A percentile compares a stretch with the other conserved stretches of the same genome.
Evolutionary conservation across 2,329 filamentous ascomycete genomes (phyloP).

Genomic region (Ophiocordyceps australis): DNA sequence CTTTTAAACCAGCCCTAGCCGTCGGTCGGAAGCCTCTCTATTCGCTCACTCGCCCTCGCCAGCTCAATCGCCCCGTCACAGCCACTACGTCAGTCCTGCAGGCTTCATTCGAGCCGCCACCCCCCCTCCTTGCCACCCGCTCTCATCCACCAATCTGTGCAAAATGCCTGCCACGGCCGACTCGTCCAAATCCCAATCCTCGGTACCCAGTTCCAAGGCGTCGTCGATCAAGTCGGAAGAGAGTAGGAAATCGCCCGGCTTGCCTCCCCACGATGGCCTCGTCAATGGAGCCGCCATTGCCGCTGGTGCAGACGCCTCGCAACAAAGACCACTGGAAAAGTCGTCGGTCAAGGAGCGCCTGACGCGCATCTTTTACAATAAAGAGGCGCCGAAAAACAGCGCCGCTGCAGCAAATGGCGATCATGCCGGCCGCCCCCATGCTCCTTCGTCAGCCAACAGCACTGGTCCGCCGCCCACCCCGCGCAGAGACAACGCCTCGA

Average conservation of each 20-base stretch:
- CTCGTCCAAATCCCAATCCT: slow-evolving; percentile 19
- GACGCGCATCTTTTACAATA: slow-evolving; percentile 46
- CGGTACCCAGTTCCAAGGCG: slow-evolving; percentile 26
- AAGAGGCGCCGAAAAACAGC: slow-evolving; percentile 24
- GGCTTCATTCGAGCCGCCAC: background rate
- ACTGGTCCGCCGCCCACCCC: slow-evolving; percentile 17
- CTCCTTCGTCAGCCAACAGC: slow-evolving; percentile 15
- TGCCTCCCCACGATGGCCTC: slow-evolving; percentile 20
- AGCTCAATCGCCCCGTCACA: background rate
- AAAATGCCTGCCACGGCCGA: slow-evolving; percentile 15
- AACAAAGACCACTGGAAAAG: slow-evolving; percentile 26
- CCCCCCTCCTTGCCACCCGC: too few species aligned
- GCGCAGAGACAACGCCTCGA: slow-evolving; percentile 21
- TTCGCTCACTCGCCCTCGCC: too few species aligned
- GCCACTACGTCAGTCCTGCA: slow-evolving; percentile 1
- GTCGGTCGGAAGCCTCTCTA: too few species aligned
- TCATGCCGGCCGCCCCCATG: slow-evolving; percentile 13
- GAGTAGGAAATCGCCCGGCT: slow-evolving; percentile 19
- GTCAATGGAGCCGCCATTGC: slow-evolving; percentile 8
- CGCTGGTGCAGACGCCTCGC: slow-evolving; percentile 6
- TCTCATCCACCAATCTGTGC: background rate
- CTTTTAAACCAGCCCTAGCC: too few species aligned
- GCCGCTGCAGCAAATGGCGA: slow-evolving; percentile 17
- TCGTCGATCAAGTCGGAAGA: slow-evolving; percentile 31
- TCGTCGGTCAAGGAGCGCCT: slow-evolving; percentile 45